A percentile compares a stretch with the other conserved stretches of the same genome.
Evolutionary conservation across 768 basidiomycete genomes (phyloP).

Genomic region (Lepiota subincarnata): DNA sequence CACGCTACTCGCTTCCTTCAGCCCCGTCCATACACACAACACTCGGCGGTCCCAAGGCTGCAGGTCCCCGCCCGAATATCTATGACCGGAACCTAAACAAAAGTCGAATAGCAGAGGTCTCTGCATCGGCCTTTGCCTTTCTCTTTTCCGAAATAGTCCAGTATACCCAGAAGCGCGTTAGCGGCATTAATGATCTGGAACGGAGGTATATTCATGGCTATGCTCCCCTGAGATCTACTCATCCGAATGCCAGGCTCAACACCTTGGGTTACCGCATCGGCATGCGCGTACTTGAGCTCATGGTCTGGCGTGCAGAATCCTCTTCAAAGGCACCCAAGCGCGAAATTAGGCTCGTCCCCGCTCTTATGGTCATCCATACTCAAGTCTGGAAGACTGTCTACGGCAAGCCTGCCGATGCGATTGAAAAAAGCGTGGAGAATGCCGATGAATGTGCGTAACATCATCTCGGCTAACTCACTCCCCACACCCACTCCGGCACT

Average conservation of each 20-base stretch:
- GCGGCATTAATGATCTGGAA: conserved; percentile 93
- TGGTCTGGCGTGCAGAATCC: conserved; percentile 75
- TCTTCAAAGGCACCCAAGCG: conserved; percentile 87
- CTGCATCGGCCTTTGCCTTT: conserved; percentile 80
- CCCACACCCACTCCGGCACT: conserved; percentile 4
- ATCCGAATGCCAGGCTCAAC: conserved; percentile 59
- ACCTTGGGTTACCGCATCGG: conserved; percentile 93
- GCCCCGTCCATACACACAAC: conserved; percentile 45
- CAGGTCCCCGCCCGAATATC: conserved; percentile 58
- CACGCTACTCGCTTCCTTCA: conserved; percentile 68
- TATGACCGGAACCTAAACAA: conserved; percentile 91
- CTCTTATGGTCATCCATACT: conserved; percentile 91
- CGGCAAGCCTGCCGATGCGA: conserved; percentile 88
- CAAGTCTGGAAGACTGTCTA: conserved; percentile 95
- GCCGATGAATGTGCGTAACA: conserved; percentile 82
- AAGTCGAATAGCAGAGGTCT: conserved; percentile 79
- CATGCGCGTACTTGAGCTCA: conserved; percentile 79
- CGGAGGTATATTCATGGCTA: conserved; percentile 58
- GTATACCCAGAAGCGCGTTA: conserved; percentile 94
- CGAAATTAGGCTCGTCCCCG: conserved; percentile 85
- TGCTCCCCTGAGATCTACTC: neutral
- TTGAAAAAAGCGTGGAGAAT: conserved; percentile 95
- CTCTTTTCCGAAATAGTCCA: conserved; percentile 92
- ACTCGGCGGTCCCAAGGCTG: conserved; percentile 31
- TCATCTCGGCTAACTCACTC: conserved; percentile 9